Base-by-base conservation (phyloP, 2,329 filamentous ascomycete species). In the Exophiala alcalophila region DNA sequence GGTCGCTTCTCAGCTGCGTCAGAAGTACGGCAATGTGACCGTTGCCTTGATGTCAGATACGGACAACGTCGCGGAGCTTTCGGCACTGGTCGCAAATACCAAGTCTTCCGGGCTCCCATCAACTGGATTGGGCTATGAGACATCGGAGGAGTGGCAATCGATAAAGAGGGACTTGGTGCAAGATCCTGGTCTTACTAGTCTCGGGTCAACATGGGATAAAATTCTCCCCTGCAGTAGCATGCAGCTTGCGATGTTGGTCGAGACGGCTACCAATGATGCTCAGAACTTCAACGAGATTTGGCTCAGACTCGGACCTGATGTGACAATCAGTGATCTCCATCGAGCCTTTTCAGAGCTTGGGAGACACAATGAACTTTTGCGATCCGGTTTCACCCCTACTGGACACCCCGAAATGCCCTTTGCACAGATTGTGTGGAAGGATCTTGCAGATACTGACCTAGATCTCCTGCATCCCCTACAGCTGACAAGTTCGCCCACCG, bases 221-320 rank as follows among this genome's bases (percentile, higher is more conserved):
- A 61, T 78, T 4, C 57, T 76, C 12, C 73, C 74, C 4, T 92
- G 86, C 60, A 90, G 82, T 3, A 74, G 81, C 10, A 70, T 92
- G 7, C 90, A 96, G 56, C 68, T 75, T 12, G 81, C 86, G 2
- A 94, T 95, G 87, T 71, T 95, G 11, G 72, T 78, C 0, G 87
- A 94, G 65, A 90, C 86, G 1, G 63, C 72, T 2, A 70, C 68
- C 12, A 70, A 81, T 47, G 51, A 70, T 2, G 65, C 64, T 32
- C 73, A 81, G 5, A 95, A 96, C 59, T 85, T 83, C 65, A 96
- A 95, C 55, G 82, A 81, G 69, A 68, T 92, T 8, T 76, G 84
- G 54, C 60, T 94, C 1, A 68, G 77, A n/a, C 65, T 85, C 8
- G 60, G 71, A 1, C 30, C 60, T 0, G 48, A 56, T 0, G 57